Percentiles rank a stretch among this genome's conserved stretches.
These are phyloP conservation scores for Leccinum incarnatum DNA, from an alignment of 768 basidiomycete species.

Conservation along the genomic window DNA sequence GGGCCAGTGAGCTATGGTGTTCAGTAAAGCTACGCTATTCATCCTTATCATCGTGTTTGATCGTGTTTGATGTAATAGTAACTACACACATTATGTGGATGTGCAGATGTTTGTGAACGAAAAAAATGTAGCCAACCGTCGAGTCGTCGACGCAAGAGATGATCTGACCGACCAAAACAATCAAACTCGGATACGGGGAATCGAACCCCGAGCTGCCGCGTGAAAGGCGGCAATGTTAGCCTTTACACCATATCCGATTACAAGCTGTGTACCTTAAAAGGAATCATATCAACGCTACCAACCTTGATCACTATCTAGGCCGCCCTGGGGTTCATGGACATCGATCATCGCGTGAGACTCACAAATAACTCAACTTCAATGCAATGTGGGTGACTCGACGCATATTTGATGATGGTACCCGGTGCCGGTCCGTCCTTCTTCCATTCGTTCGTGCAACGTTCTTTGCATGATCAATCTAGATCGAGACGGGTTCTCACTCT, in stretches of 20 bases:
- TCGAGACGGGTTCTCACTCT: background rate
- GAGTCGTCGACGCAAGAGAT: no score
- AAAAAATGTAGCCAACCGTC: no score
- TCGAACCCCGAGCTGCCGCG: slow-evolving; percentile 42
- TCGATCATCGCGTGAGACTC: background rate
- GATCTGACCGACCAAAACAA: no score
- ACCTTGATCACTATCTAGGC: no score
- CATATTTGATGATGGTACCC: background rate
- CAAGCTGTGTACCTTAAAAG: background rate
- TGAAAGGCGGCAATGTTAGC: slow-evolving; percentile 68
- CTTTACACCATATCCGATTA: slow-evolving; percentile 59
- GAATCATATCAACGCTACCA: background rate
- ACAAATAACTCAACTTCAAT: background rate
- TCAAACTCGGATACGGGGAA: slow-evolving; percentile 31
- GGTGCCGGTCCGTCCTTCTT: background rate
- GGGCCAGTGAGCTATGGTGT: no score
- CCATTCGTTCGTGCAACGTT: background rate
- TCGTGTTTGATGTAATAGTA: no score
- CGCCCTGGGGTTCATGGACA: background rate
- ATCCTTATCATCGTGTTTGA: no score
- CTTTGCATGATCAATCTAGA: background rate
- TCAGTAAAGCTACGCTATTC: no score
- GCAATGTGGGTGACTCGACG: background rate
- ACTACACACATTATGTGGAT: no score
- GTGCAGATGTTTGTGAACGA: no score